Base-by-base conservation (phyloP, 352 stramenopile genomes). In the Globisporangium cederbergense region DNA sequence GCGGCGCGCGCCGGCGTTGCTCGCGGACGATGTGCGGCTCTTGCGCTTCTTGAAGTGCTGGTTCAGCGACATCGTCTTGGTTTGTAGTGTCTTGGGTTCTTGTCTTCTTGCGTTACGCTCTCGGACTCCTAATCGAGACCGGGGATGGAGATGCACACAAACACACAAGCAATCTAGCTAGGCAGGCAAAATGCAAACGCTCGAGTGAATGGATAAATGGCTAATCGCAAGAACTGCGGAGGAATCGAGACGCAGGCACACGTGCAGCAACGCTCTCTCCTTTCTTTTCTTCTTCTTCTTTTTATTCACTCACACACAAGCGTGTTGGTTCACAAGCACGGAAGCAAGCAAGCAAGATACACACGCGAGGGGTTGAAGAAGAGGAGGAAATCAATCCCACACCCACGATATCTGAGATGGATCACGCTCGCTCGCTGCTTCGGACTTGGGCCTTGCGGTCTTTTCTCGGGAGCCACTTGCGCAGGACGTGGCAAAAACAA, bases 1-100 rank as follows among this genome's bases (percentile, higher is more conserved):
- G 22, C 22, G 22, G 58, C 45, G 58, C 9, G 14, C 36, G 8
- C 25, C 10, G 20, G 18, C 18, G 28, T 16, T 58, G 64, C 57
- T 40, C 59, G 40, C 54, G 70, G 54, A 61, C 59, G 75, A 64
- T 59, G 73, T 63, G 70, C 76, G 69, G 65, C 69, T 76, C 76
- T 89, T 90, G 67, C 82, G 77, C 64, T 89, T 89, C 73, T 87
- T 88, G 63, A 84, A 86, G 64, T 77, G 79, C 49, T 85, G 78
- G 65, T 73, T 87, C 64, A 88, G 82, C 42, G 75, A 81, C 60
- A 81, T 81, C n/a, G 40, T 58, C 13, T 52, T 36, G 11, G 22
- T 36, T 45, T 28, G 32, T 28, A 28, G 25, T 28, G 25, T 28
- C 25, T 22, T 36, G 10, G 30, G 36, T 18, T 34, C 47, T 49